Evolutionary conservation across 345 rosid species (phyloP).

Genomic region (Salix caprea): DNA sequence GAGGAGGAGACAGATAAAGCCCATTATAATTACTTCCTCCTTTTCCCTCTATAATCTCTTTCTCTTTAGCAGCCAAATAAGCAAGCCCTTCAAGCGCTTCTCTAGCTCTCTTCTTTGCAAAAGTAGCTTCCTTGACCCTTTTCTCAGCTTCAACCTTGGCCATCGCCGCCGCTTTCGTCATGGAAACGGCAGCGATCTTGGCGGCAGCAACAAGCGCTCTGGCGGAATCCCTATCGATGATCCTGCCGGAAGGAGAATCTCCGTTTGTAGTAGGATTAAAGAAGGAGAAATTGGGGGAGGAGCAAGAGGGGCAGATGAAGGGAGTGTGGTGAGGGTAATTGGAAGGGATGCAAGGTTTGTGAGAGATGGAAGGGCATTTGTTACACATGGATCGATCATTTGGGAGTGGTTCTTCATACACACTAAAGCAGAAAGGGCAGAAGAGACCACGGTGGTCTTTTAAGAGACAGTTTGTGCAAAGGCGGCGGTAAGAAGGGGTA

Average conservation of each 20-base stretch:
- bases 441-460: conserved; percentile 37
- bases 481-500: conserved; percentile 25
- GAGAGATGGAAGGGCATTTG: conserved; percentile 45
- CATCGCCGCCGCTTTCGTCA: conserved; percentile 25
- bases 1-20: background rate
- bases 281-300: conserved; percentile 42
- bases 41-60: background rate
- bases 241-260: background rate
- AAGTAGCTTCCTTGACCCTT: conserved; percentile 31
- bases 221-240: conserved; percentile 17
- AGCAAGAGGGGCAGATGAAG: conserved; percentile 46
- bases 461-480: conserved; percentile 53
- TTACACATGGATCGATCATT: conserved; percentile 31
- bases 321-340: conserved; percentile 5
- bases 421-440: conserved; percentile 47
- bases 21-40: background rate
- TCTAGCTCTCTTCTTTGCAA: conserved; percentile 42
- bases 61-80: conserved; percentile 24
- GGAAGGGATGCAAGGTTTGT: conserved; percentile 34
- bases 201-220: conserved; percentile 49
- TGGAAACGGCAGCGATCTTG: conserved; percentile 34
- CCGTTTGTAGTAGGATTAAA: conserved; percentile 4
- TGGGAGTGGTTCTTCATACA: conserved; percentile 16
- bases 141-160: conserved; percentile 35
- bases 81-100: conserved; percentile 44